Evolutionary conservation across 805 yeast species (phyloP).

Genomic region (Wickerhamiella vanderwaltii): DNA sequence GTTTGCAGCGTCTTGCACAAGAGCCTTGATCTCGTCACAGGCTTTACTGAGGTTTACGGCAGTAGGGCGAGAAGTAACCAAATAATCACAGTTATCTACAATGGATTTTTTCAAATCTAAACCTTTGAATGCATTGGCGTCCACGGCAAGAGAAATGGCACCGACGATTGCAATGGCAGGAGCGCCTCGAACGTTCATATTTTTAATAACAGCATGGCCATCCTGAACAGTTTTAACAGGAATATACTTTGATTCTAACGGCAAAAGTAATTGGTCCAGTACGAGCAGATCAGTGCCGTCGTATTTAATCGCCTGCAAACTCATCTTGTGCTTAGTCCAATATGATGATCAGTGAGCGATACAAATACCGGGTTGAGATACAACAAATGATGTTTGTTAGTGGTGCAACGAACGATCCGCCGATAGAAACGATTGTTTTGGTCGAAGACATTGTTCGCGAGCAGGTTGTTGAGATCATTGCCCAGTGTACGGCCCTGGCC

Average conservation of each 20-base stretch:
- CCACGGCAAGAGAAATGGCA: slow-evolving; percentile 70
- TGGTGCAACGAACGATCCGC: slow-evolving; percentile 92
- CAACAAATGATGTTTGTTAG: slow-evolving; percentile 98
- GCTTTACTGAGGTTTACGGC: slow-evolving; percentile 88
- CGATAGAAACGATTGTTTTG: slow-evolving; percentile 78
- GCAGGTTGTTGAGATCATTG: slow-evolving; percentile 74
- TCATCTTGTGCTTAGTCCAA: no score
- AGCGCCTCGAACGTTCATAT: slow-evolving; percentile 95
- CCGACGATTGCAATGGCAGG: slow-evolving; percentile 98
- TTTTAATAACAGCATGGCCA: slow-evolving; percentile 71
- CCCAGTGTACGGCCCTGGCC: slow-evolving; percentile 70
- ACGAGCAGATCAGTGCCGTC: slow-evolving; percentile 42
- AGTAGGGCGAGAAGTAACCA: slow-evolving; percentile 79
- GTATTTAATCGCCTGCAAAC: slow-evolving; percentile 56
- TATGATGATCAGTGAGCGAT: slow-evolving; percentile 22
- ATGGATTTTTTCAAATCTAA: slow-evolving; percentile 20
- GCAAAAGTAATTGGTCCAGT: slow-evolving; percentile 72
- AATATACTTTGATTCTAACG: slow-evolving; percentile 64
- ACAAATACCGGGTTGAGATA: slow-evolving; percentile 79
- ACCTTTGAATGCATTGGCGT: slow-evolving; percentile 24
- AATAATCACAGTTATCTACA: slow-evolving; percentile 42
- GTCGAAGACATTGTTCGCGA: slow-evolving; percentile 92
- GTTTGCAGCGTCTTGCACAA: slow-evolving; percentile 26
- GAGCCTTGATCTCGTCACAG: slow-evolving; percentile 37
- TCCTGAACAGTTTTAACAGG: slow-evolving; percentile 50